Conservation (phyloP, 2,329 filamentous ascomycete species). For the Xylariaceae sp. region DNA sequence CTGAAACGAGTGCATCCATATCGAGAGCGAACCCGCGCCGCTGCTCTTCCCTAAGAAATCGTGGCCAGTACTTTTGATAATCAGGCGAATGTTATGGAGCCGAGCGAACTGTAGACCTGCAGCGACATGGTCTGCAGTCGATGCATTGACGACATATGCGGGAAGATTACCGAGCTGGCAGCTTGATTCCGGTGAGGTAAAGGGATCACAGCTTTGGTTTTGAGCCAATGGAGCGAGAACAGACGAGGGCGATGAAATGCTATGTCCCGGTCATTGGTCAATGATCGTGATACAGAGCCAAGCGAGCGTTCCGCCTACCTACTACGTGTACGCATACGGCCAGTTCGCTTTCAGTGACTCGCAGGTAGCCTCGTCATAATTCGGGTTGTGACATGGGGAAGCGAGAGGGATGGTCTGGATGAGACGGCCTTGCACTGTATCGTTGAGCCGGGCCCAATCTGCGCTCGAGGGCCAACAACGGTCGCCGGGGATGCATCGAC, state of each 20-base stretch:
- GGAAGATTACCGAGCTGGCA: slow-evolving; percentile 10
- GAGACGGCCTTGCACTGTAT: not conserved
- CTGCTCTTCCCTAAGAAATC: slow-evolving; percentile 45
- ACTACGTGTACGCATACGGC: too few relatives aligned
- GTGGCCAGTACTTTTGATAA: slow-evolving; percentile 47
- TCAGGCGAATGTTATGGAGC: slow-evolving; percentile 39
- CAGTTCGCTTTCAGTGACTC: too few relatives aligned
- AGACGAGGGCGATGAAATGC: not conserved
- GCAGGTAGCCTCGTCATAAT: not conserved
- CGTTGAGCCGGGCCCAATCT: not conserved
- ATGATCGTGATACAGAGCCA: too few relatives aligned
- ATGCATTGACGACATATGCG: slow-evolving; percentile 27
- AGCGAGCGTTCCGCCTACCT: too few relatives aligned
- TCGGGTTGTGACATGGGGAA: not conserved
- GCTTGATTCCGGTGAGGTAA: not conserved
- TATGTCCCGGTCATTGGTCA: too few relatives aligned
- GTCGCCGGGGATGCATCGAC: slow-evolving; percentile 7
- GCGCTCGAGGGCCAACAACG: not conserved
- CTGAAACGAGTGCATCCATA: slow-evolving; percentile 46
- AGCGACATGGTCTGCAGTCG: slow-evolving; percentile 16
- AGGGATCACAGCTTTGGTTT: slow-evolving; percentile 6
- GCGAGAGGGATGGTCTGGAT: not conserved
- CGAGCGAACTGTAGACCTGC: slow-evolving; percentile 33
- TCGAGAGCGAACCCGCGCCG: slow-evolving; percentile 42
- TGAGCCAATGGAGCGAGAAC: not conserved